Evolutionary conservation across 495 filamentous ascomycete species (phyloP).

Genomic region (Hypoxylon fuscum): DNA sequence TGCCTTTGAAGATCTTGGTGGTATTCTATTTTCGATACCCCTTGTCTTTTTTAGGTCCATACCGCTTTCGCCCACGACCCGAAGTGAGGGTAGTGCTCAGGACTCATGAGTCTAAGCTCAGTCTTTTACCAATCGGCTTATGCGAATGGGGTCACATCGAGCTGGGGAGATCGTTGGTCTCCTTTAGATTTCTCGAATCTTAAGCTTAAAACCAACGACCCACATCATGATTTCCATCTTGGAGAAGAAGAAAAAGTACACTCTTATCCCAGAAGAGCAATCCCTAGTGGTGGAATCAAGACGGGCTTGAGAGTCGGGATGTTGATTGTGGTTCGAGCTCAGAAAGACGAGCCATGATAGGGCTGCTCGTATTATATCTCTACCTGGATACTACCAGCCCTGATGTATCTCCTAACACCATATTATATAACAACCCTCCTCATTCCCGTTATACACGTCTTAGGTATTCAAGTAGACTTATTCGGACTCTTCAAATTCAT

Average conservation of each 20-base stretch:
- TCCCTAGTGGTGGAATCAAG: constrained; percentile 24
- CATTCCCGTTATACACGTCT: constrained; percentile 20
- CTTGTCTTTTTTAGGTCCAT: constrained; percentile 3
- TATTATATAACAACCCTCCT: constrained; percentile 35
- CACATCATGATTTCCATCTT: constrained; percentile 23
- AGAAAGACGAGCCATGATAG: constrained; percentile 23
- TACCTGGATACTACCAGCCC: constrained; percentile 10
- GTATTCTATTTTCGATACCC: constrained; percentile 40
- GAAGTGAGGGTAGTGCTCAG: neutral
- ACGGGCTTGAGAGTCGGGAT: constrained; percentile 18
- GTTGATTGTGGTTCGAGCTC: constrained; percentile 15
- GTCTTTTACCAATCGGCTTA: constrained; percentile 24
- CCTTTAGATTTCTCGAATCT: constrained; percentile 7
- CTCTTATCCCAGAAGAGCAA: constrained; percentile 11
- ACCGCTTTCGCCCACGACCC: neutral
- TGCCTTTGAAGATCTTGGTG: constrained; percentile 15
- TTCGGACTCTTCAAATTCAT: constrained; percentile 9
- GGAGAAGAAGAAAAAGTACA: constrained; percentile 32
- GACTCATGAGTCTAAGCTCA: too few species aligned
- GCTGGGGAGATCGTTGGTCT: constrained; percentile 8
- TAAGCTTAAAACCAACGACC: constrained; percentile 17
- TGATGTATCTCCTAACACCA: constrained; percentile 31
- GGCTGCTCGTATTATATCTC: constrained; percentile 31
- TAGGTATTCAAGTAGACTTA: constrained; percentile 20
- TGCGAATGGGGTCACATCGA: constrained; percentile 22